Conservation (phyloP, 1,139 yeast species). For the Geotrichum bryndzae region DNA sequence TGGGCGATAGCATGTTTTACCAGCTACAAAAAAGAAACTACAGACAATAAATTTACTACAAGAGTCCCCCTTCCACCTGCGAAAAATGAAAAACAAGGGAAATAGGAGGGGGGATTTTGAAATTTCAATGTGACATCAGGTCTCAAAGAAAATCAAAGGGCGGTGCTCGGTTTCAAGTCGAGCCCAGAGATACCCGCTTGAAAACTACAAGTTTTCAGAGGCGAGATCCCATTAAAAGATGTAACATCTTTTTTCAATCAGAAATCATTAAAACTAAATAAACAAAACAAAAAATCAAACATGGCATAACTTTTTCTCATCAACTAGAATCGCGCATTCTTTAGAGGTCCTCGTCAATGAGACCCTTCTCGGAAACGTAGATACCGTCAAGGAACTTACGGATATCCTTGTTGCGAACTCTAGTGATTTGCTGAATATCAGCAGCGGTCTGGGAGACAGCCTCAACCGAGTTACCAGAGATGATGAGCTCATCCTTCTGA, state of each 20-base stretch:
- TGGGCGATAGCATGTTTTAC: no score
- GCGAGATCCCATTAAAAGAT: background rate
- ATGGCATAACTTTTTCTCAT: background rate
- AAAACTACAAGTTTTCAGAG: background rate
- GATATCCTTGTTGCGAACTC: conserved; percentile 99
- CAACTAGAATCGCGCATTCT: background rate
- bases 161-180: background rate
- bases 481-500: conserved; percentile 91
- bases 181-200: background rate
- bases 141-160: background rate
- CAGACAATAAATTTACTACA: no score
- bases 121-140: background rate
- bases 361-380: conserved; percentile 96
- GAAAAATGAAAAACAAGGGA: background rate
- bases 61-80: no score
- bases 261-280: background rate
- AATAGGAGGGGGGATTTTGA: no score
- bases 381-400: conserved; percentile 99
- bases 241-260: background rate
- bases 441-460: conserved; percentile 98
- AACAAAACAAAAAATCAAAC: background rate
- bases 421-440: conserved; percentile 95
- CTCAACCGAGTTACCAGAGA: conserved; percentile 95
- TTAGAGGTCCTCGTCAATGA: conserved; percentile 63
- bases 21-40: no score